Evolutionary conservation across 2,329 filamentous ascomycete genomes (phyloP), one percentile per base, ranked within the genome.

Genomic region (Diaporthe sp.): DNA sequence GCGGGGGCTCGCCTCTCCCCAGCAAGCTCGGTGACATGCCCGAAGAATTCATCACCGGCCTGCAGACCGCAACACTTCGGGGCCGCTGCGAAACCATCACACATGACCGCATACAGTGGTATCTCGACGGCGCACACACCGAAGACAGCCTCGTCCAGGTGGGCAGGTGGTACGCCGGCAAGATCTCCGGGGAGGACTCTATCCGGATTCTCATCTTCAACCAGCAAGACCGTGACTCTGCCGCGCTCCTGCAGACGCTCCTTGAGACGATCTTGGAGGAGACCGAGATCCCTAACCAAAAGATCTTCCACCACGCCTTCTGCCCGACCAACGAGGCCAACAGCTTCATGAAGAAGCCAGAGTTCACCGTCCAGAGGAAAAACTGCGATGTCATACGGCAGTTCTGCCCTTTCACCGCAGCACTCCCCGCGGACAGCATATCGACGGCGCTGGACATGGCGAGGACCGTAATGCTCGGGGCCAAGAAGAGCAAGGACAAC

Each of bases 41-140:
- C 0, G 78, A 82, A 1, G 84, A 89, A 71, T 92, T 97, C 81
- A 81, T 88, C 42, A 84, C 83, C 19, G 95, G 94, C 0, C 83
- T 98, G 3, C 88, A 91, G 77, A 81, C 88, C 70, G 93, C 94
- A 0, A 89, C 87, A 3, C 89, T 96, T 77, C 89, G 93, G 22
- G 96, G 96, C 0, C 89, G 96, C 22, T 97, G 94, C 79, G 95
- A 98, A 81, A 89, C 89, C 3, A 83, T 82, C 42, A 79, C 85
- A 4, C 84, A 85, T 2, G 82, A 83, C 4, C 85, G 87, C 37
- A 82, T 94, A 13, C 88, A 87, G 22, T 98, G 96, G 95, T 92
- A 93, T 77, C 90, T 98, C 22, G 96, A 98, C 79, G 95, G 96
- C 3, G 96, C 94, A 2, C 96, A 98, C 81, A 98, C 96, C 0